Evolutionary conservation across 163 green algal species (phyloP).

Genomic region (Coccomyxa subellipsoidea): DNA sequence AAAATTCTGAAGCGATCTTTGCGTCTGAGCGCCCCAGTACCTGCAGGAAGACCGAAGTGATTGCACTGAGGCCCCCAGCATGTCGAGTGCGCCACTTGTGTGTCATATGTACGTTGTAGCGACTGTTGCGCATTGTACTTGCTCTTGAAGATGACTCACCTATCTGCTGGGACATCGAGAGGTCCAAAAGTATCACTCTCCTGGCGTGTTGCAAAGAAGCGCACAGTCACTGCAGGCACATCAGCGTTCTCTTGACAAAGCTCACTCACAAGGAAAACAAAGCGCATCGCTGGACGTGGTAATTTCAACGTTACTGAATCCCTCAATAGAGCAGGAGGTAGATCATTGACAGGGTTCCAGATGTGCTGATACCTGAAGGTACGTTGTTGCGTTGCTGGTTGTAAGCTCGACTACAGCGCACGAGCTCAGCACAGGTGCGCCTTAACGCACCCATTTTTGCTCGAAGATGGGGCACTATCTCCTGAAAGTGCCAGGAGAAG

Average conservation of each 20-base stretch:
- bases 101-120: not conserved
- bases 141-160: conserved; percentile 33
- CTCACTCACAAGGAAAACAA: too few species aligned
- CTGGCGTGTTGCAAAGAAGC: conserved; percentile 44
- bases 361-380: not conserved
- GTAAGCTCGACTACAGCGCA: not conserved
- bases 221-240: not conserved
- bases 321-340: not conserved
- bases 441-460: not conserved
- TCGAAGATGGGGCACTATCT: not conserved
- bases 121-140: not conserved
- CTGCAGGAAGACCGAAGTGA: conserved; percentile 34
- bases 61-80: not conserved
- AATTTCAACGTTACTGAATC: too few species aligned
- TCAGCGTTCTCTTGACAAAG: too few species aligned
- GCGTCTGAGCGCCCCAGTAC: conserved; percentile 98
- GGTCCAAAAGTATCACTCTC: conserved; percentile 89
- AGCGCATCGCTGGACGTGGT: too few species aligned
- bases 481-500: too few species aligned
- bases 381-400: not conserved
- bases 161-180: conserved; percentile 84
- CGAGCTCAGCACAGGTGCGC: not conserved
- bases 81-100: not conserved
- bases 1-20: conserved; percentile 83
- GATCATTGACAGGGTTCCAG: not conserved